A percentile compares a stretch with the other conserved stretches of the same genome.
phyloP scores from a whole-genome alignment of 495 filamentous ascomycete species.

The Penicillium dipodomyicola region DNA sequence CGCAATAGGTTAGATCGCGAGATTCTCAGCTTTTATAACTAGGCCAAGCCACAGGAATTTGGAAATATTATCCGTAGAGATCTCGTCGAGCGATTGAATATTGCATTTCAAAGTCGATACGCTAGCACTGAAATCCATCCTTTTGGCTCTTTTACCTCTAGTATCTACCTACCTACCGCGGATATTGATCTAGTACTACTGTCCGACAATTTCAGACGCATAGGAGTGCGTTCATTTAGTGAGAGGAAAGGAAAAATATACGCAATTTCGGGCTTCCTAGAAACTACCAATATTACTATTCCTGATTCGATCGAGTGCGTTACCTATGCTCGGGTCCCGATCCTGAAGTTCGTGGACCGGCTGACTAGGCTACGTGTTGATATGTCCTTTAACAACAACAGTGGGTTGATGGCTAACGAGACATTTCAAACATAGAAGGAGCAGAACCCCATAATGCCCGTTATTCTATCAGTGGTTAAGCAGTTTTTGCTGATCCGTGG shows the following conservation, averaged over 20 bases:
- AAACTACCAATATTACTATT: slow-evolving; percentile 45
- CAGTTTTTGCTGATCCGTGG: slow-evolving; percentile 86
- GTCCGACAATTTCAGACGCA: slow-evolving; percentile 55
- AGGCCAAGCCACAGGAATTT: slow-evolving; percentile 67
- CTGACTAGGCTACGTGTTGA: slow-evolving; percentile 76
- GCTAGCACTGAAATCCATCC: slow-evolving; percentile 58
- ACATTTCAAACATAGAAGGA: slow-evolving; percentile 78
- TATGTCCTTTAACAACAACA: slow-evolving; percentile 88
- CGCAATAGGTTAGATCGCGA: slow-evolving; percentile 67
- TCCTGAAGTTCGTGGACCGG: slow-evolving; percentile 81
- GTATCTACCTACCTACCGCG: slow-evolving; percentile 82
- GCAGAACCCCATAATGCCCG: slow-evolving; percentile 76
- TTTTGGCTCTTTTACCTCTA: slow-evolving; percentile 93
- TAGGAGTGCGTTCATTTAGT: slow-evolving; percentile 41
- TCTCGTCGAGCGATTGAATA: slow-evolving; percentile 62
- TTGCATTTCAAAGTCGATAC: slow-evolving; percentile 50
- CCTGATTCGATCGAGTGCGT: slow-evolving; percentile 61
- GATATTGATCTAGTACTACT: slow-evolving; percentile 91
- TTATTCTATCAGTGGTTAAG: slow-evolving; percentile 81
- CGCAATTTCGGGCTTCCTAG: slow-evolving; percentile 52
- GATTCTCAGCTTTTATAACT: slow-evolving; percentile 84
- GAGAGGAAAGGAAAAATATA: slow-evolving; percentile 47
- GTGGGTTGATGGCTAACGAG: slow-evolving; percentile 70
- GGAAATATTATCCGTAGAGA: slow-evolving; percentile 71
- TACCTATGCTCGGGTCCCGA: slow-evolving; percentile 74